A percentile compares a stretch with the other conserved stretches of the same genome.
phyloP scores from a whole-genome alignment of 306 rosid genomes.

The Lupinus albus region DNA sequence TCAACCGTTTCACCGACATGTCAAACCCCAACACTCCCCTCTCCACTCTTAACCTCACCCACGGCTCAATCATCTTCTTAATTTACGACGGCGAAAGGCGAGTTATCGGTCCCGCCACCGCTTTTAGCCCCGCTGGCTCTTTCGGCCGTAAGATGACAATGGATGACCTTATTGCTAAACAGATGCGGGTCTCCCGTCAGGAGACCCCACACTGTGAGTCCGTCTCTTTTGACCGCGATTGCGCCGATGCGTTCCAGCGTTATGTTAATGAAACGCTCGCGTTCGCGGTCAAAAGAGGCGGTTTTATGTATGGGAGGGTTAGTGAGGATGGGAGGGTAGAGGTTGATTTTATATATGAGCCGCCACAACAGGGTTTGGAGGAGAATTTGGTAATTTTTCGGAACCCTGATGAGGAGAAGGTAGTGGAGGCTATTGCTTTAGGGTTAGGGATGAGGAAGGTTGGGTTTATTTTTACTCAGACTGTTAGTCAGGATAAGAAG shows the following conservation, averaged over 20 bases:
- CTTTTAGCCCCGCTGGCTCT: slow-evolving; percentile 75
- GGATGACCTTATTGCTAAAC: slow-evolving; percentile 96
- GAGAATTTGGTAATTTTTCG: slow-evolving; percentile 58
- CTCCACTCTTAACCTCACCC: slow-evolving; percentile 64
- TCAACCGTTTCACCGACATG: slow-evolving; percentile 75
- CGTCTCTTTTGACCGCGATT: slow-evolving; percentile 90
- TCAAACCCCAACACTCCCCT: slow-evolving; percentile 54
- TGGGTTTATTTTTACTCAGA: slow-evolving; percentile 90
- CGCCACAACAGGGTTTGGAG: slow-evolving; percentile 88
- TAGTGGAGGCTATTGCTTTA: slow-evolving; percentile 80
- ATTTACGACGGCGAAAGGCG: slow-evolving; percentile 82
- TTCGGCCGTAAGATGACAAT: slow-evolving; percentile 98
- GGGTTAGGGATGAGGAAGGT: slow-evolving; percentile 89
- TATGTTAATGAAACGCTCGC: slow-evolving; percentile 86
- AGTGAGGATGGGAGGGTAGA: slow-evolving; percentile 80
- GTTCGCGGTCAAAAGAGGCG: slow-evolving; percentile 82
- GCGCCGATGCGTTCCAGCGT: slow-evolving; percentile 86
- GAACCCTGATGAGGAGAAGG: slow-evolving; percentile 77
- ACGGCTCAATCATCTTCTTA: slow-evolving; percentile 75
- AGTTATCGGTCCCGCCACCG: slow-evolving; percentile 64
- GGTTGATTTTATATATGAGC: slow-evolving; percentile 93
- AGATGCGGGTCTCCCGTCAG: slow-evolving; percentile 85
- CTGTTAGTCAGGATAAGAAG: slow-evolving; percentile 79
- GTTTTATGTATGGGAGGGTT: slow-evolving; percentile 93
- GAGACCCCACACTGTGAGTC: slow-evolving; percentile 84